Conservation (phyloP, 805 yeast species). For the Pichia manshurica region DNA sequence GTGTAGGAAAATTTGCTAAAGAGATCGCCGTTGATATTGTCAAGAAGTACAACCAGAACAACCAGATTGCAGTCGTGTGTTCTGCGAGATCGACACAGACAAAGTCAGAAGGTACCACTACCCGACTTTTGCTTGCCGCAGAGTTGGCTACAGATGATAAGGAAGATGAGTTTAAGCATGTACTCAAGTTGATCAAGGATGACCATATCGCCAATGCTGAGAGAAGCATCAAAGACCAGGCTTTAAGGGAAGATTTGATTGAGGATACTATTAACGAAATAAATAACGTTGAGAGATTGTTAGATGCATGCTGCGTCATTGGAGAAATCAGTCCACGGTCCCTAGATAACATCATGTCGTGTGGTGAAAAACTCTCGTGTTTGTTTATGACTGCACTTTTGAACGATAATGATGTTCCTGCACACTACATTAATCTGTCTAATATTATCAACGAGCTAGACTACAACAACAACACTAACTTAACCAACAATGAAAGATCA, state of each 20-base stretch:
- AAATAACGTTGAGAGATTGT: conserved; percentile 56
- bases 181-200: conserved; percentile 61
- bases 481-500: conserved; percentile 13
- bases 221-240: conserved; percentile 38
- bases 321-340: conserved; percentile 91
- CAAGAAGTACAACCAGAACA: conserved; percentile 50
- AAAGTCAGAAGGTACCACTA: conserved; percentile 93
- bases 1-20: conserved; percentile 90
- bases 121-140: conserved; percentile 77
- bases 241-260: conserved; percentile 49
- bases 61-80: conserved; percentile 88
- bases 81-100: conserved; percentile 90
- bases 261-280: conserved; percentile 60
- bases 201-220: conserved; percentile 79
- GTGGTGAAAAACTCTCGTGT: conserved; percentile 92
- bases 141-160: conserved; percentile 62
- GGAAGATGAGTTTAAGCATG: conserved; percentile 43
- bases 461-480: conserved; percentile 36
- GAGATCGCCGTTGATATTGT: conserved; percentile 83
- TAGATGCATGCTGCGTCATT: conserved; percentile 83
- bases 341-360: conserved; percentile 81
- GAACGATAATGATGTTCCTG: conserved; percentile 73
- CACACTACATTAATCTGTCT: conserved; percentile 75
- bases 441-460: conserved; percentile 41
- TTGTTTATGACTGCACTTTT: conserved; percentile 80